A percentile compares a stretch with the other conserved stretches of the same genome.
Conservation (phyloP, 371 early-diverging fungal genomes). For the Basidiobolus heterosporus region DNA sequence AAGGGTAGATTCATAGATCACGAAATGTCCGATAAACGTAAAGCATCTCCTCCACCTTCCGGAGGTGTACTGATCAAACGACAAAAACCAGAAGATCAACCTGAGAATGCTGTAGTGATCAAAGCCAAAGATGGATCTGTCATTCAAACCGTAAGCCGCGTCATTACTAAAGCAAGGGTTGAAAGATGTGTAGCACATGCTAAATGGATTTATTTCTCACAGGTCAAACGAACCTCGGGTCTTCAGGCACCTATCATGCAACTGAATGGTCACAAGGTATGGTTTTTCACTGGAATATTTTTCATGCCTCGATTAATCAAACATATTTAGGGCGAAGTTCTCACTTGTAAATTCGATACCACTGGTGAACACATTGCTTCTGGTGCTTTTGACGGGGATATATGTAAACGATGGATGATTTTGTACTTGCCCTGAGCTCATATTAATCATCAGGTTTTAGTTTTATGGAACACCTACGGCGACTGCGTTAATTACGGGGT, state of each 20-base stretch:
- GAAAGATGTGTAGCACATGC: no score
- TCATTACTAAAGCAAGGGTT: no score
- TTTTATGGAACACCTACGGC: constrained; percentile 84
- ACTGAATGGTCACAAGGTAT: constrained; percentile 56
- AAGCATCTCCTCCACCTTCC: no score
- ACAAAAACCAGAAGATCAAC: no score
- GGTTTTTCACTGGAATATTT: constrained; percentile 1
- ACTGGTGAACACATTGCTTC: constrained; percentile 73
- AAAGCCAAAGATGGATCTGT: no score
- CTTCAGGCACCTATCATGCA: constrained; percentile 80
- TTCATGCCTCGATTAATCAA: constrained; percentile 5
- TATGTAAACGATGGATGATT: constrained; percentile 47
- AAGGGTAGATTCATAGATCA: no score
- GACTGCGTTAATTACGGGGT: constrained; percentile 75
- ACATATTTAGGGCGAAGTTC: constrained; percentile 54
- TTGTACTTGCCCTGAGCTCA: no score
- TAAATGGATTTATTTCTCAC: neutral
- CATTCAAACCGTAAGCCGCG: no score
- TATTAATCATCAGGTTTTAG: constrained; percentile 14
- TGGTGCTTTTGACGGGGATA: constrained; percentile 61
- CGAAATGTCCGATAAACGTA: no score
- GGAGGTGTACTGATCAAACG: no score
- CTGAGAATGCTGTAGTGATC: no score
- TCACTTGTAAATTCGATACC: constrained; percentile 68
- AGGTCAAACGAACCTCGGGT: constrained; percentile 68